Base-by-base conservation (phyloP, 306 rosid species). In the Vigna trinervia region DNA sequence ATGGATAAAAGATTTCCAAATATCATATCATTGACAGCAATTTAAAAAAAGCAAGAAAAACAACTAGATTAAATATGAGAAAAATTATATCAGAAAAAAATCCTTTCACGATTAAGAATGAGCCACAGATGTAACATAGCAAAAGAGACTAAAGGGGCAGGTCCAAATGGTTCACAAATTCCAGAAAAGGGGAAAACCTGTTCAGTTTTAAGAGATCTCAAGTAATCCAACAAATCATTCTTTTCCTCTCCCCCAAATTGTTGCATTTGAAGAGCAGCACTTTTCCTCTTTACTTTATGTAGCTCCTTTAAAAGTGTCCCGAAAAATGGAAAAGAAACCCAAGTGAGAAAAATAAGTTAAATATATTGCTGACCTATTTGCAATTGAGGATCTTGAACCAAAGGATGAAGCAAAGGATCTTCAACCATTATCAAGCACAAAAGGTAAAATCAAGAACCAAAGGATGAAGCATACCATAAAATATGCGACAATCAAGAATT, bases 211-310 rank as follows among this genome's bases (percentile, higher is more conserved):
- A 95, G 91, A 34, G 97, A 95, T 87, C 99, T 88, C 88, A 95
- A 75, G 88, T 92, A 95, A 80, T 95, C 97, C 82, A 95, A 79
- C 72, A 95, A 81, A 82, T 95, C 96, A 85, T 95, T 95, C 86
- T 90, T 89, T 79, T 95, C 97, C 83, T 95, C 97, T 62, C 97
- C 96, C 71, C 92, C 97, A 88, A 92, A 95, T 84, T 89, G 97
- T 76, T 95, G 97, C 97, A 92, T 95, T 80, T 95, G 92, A 67
- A 94, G 92, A 57, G 97, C 97, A n/a, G 89, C 97, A 84, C 82
- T 90, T 84, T 91, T 90, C 83, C 99, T 90, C 85, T 90, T 91
- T 71, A 88, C 91, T 57, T 90, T 91, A 64, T 80, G 86, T 71
- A 95, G 91, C 82, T 95, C 99, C 97, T 95, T 65, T 66, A 82